Evolutionary conservation across 2,329 filamentous ascomycete species (phyloP).

Genomic region (Alternaria dauci): DNA sequence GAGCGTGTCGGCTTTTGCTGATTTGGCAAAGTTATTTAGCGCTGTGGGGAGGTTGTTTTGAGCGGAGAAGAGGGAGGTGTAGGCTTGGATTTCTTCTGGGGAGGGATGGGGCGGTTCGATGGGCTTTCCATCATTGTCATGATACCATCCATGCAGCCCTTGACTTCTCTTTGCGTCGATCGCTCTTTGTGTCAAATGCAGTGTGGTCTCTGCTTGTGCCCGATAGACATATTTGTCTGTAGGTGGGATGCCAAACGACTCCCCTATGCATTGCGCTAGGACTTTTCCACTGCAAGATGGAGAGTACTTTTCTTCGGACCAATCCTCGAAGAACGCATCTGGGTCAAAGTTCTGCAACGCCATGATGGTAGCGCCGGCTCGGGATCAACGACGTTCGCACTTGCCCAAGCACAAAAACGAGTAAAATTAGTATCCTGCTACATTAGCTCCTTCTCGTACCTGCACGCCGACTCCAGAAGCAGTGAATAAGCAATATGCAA

Average conservation of each 20-base stretch:
- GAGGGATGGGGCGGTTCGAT: slow-evolving; percentile 32
- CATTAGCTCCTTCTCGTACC: slow-evolving; percentile 5
- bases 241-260: slow-evolving; percentile 57
- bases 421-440: neutral
- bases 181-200: slow-evolving; percentile 60
- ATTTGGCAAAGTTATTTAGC: slow-evolving; percentile 69
- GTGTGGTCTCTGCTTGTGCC: slow-evolving; percentile 60
- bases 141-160: slow-evolving; percentile 62
- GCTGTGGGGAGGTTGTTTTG: slow-evolving; percentile 67
- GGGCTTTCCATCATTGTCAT: slow-evolving; percentile 51
- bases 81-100: slow-evolving; percentile 68
- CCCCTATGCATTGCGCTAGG: slow-evolving; percentile 57
- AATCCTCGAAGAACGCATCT: slow-evolving; percentile 55
- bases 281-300: slow-evolving; percentile 34
- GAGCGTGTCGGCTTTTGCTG: slow-evolving; percentile 71
- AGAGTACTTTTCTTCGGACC: slow-evolving; percentile 50
- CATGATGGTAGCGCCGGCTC: slow-evolving; percentile 22
- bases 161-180: slow-evolving; percentile 57
- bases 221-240: slow-evolving; percentile 61
- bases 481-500: slow-evolving; percentile 11
- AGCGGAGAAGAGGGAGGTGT: slow-evolving; percentile 72
- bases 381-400: neutral
- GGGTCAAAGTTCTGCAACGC: slow-evolving; percentile 54
- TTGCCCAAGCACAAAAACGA: neutral
- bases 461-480: slow-evolving; percentile 8